Base-by-base conservation (phyloP, 441 rosid genomes). In the Syzygium malaccense region DNA sequence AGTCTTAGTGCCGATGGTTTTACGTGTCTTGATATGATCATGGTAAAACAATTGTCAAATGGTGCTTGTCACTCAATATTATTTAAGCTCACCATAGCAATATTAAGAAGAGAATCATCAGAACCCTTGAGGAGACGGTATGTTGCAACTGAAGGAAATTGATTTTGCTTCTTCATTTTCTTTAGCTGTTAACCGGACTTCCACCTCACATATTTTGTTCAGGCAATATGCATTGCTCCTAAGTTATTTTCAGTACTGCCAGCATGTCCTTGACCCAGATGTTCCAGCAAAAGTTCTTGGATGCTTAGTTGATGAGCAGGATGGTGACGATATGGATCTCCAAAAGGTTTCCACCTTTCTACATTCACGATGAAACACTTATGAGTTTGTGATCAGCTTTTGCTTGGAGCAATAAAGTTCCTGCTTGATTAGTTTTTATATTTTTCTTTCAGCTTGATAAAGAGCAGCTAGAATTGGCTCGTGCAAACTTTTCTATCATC, bases 71-170 rank as follows among this genome's bases (percentile, higher is more conserved):
- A 96, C 91, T 95, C 98, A 28, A 88, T 98, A 86, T 92, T 98
- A 89, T 93, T 95, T 92, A 97, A 98, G 94, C 99, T 98, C 89
- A 89, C 96, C 86, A 93, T 97, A 97, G 98, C 97, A 64, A 93
- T 98, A 91, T 88, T 97, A 88, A 95, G 99, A 92, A 94, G 93
- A 89, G 99, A 97, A 89, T 95, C 99, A 90, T 98, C 99, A 85
- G 99, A 98, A 91, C 94, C 99, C 87, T 94, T 98, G 93, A 95
- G 99, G 92, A 98, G 99, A 93, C 99, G 99, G 98, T 97, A 94
- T 64, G 55, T 92, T 86, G 86, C 68, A 55, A 48, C 48, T 91
- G 83, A 6, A 12, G 37, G 55, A 87, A 83, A 80, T 86, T 88
- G 55, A 51, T 89, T 58, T 78, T 90, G 56, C 57, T 89, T 85